phyloP scores from a whole-genome alignment of 2,329 filamentous ascomycete species.

The Sclerotinia borealis region DNA sequence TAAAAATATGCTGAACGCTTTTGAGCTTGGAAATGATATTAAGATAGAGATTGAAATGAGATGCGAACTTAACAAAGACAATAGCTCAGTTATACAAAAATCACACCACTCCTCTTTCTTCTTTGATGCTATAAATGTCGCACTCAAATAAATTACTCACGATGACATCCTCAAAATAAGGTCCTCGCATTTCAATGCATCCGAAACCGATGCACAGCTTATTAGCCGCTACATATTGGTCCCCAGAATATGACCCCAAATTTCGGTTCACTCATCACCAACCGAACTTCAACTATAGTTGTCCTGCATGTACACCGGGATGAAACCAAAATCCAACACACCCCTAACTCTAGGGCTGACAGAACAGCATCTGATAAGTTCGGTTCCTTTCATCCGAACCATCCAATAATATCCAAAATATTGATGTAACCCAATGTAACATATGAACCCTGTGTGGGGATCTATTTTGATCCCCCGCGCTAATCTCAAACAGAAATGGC shows the following conservation, averaged over 20 bases:
- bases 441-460: background rate
- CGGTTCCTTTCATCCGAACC: background rate
- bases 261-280: background rate
- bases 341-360: background rate
- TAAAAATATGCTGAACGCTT: background rate
- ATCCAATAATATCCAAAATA: background rate
- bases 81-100: background rate
- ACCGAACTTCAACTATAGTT: background rate
- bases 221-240: background rate
- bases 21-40: background rate
- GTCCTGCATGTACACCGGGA: background rate
- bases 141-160: background rate
- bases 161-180: background rate
- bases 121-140: background rate
- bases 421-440: background rate
- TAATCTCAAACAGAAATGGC: background rate
- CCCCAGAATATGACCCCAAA: background rate
- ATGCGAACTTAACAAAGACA: background rate
- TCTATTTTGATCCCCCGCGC: constrained; percentile 3
- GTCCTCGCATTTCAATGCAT: background rate
- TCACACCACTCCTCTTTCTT: background rate
- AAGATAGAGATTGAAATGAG: background rate
- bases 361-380: background rate
- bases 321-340: background rate
- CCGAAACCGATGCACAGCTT: background rate